These are phyloP conservation scores for Naematelia aurantialba DNA, from an alignment of 768 basidiomycete genomes.

Conservation along the genomic window DNA sequence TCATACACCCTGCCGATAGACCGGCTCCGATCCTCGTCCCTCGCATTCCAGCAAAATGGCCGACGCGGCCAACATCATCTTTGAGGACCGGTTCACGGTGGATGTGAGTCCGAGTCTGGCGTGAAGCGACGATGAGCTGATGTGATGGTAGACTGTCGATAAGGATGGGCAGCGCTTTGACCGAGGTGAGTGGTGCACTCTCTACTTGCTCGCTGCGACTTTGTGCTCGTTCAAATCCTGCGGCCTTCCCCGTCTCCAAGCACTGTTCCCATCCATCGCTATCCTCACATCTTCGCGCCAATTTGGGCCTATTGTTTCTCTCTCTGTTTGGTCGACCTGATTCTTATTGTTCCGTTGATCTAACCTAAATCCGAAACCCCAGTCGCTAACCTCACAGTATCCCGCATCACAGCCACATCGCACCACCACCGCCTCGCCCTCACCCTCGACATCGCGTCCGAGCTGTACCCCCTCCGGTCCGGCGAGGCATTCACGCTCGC, in stretches of 20 bases:
- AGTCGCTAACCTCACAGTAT: slow-evolving; percentile 63
- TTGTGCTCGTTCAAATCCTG: too few species aligned
- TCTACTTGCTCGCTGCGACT: too few species aligned
- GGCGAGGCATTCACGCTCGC: slow-evolving; percentile 78
- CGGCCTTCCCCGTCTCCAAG: too few species aligned
- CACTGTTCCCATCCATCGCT: too few species aligned
- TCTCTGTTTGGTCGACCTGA: too few species aligned
- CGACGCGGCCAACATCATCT: slow-evolving; percentile 59
- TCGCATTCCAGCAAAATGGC: slow-evolving; percentile 21
- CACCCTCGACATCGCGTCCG: slow-evolving; percentile 89
- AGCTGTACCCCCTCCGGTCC: slow-evolving; percentile 70
- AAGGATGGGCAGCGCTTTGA: slow-evolving; percentile 94
- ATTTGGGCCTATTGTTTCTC: too few species aligned
- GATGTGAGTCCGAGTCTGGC: slow-evolving; percentile 55
- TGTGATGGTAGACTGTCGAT: slow-evolving; percentile 38
- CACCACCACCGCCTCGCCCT: slow-evolving; percentile 89
- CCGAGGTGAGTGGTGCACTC: slow-evolving; percentile 63
- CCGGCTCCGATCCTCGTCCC: too few species aligned
- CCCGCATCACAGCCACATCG: slow-evolving; percentile 81
- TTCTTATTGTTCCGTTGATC: too few species aligned
- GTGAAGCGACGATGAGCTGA: slow-evolving; percentile 41
- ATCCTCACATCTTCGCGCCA: too few species aligned
- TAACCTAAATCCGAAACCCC: too few species aligned
- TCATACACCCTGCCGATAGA: too few species aligned
- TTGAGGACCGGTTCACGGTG: slow-evolving; percentile 90